Conservation (phyloP, 164 flowering plant genomes). For the Brasenia schreberi region DNA sequence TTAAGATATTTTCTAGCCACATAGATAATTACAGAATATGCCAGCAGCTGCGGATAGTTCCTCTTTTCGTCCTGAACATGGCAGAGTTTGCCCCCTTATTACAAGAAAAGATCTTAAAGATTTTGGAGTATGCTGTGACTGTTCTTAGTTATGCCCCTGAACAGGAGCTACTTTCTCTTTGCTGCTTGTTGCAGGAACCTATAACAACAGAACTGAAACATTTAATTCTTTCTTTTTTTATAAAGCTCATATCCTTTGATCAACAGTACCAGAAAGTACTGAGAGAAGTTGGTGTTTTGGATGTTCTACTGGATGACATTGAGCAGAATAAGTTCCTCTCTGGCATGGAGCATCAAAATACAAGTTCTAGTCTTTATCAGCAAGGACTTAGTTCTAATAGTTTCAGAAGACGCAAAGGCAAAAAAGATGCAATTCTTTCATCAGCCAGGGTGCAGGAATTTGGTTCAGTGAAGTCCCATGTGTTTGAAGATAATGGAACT, state of each 20-base stretch:
- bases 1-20: constrained; percentile 94
- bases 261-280: constrained; percentile 94
- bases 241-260: constrained; percentile 94
- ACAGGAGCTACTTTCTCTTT: constrained; percentile 91
- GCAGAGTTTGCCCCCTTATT: constrained; percentile 69
- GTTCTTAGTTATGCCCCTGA: constrained; percentile 97
- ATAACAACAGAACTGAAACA: constrained; percentile 73
- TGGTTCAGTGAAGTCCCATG: constrained; percentile 62
- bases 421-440: constrained; percentile 67
- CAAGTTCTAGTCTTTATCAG: too few species aligned
- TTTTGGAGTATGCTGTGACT: constrained; percentile 98
- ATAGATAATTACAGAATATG: constrained; percentile 89
- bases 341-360: constrained; percentile 33
- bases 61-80: constrained; percentile 93
- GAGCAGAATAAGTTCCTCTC: constrained; percentile 70
- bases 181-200: constrained; percentile 91
- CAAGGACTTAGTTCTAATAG: too few species aligned
- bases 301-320: constrained; percentile 83
- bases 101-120: constrained; percentile 86
- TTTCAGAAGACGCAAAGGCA: constrained; percentile 75
- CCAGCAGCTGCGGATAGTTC: constrained; percentile 85
- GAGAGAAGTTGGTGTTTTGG: constrained; percentile 95
- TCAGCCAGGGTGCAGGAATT: constrained; percentile 72
- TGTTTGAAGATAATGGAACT: constrained; percentile 75
- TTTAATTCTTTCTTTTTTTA: constrained; percentile 81